Conservation (phyloP, 176 grass and related monocot species). For the Triticum monococcum region DNA sequence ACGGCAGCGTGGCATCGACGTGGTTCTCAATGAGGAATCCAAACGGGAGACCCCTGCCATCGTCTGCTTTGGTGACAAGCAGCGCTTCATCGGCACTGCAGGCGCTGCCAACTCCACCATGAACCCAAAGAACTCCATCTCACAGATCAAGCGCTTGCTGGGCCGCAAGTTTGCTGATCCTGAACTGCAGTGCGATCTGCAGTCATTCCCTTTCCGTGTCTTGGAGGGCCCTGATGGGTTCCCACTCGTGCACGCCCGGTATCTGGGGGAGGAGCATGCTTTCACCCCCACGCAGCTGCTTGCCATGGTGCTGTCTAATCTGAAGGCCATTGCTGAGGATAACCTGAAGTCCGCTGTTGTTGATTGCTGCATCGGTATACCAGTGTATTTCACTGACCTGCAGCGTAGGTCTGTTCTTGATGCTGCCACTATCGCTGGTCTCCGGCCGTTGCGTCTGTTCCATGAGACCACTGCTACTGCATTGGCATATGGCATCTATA, state of each 20-base stretch:
- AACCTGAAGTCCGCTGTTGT: constrained; percentile 56
- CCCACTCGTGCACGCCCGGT: constrained; percentile 57
- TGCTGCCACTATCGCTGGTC: constrained; percentile 64
- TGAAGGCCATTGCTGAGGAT: constrained; percentile 77
- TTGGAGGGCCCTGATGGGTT: constrained; percentile 67
- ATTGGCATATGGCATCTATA: constrained; percentile 87
- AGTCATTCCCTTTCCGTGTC: constrained; percentile 64
- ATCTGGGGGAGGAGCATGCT: constrained; percentile 49
- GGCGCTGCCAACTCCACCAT: constrained; percentile 68
- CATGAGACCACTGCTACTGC: constrained; percentile 89
- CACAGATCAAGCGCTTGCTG: constrained; percentile 84
- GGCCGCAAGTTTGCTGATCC: constrained; percentile 70
- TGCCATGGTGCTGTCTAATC: constrained; percentile 78
- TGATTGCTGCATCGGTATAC: constrained; percentile 92
- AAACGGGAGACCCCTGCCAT: constrained; percentile 87
- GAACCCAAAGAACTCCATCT: constrained; percentile 85
- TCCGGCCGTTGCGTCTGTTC: constrained; percentile 61
- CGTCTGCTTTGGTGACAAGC: constrained; percentile 91
- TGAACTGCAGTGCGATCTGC: constrained; percentile 58
- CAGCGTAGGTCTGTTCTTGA: constrained; percentile 81
- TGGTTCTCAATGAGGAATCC: constrained; percentile 92
- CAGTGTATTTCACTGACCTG: constrained; percentile 77
- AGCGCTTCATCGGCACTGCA: constrained; percentile 72
- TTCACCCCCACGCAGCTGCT: constrained; percentile 84
- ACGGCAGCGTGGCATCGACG: constrained; percentile 86